These are phyloP conservation scores for Catunica adiposa DNA, from an alignment of 2,329 filamentous ascomycete genomes.

Conservation along the genomic window DNA sequence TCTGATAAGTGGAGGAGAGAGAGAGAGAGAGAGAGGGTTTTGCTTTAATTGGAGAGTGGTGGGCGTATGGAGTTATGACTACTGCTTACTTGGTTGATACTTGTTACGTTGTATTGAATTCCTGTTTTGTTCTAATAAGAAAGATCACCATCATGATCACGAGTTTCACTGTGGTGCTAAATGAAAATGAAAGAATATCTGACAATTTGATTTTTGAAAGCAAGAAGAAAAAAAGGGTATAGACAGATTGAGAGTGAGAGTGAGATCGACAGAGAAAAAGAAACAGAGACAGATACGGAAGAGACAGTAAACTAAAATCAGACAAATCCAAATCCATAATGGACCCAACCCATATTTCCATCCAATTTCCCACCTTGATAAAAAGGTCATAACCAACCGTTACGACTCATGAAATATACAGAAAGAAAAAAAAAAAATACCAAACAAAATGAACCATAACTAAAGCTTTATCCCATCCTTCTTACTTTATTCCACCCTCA, in stretches of 20 bases:
- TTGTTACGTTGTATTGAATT: conserved; percentile 4
- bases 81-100: not conserved
- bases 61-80: conserved; percentile 6
- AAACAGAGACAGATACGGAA: conserved; percentile 10
- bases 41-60: too few relatives aligned
- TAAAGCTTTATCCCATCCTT: conserved; percentile 2
- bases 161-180: too few relatives aligned
- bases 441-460: not conserved
- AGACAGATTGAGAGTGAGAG: not conserved
- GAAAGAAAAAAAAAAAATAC: not conserved
- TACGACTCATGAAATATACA: not conserved
- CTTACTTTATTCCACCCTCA: conserved; percentile 31
- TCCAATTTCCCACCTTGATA: conserved; percentile 1
- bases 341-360: too few relatives aligned
- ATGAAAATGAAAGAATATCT: not conserved
- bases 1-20: conserved; percentile 6
- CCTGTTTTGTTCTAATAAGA: not conserved
- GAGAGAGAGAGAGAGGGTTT: too few relatives aligned
- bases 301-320: conserved; percentile 8
- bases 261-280: too few relatives aligned
- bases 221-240: conserved; percentile 7
- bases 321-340: conserved; percentile 8
- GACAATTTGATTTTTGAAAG: not conserved
- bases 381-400: not conserved
- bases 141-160: too few relatives aligned